Evolutionary conservation across 352 stramenopile species (phyloP).

Genomic region (Salisapilia sapeloensis): DNA sequence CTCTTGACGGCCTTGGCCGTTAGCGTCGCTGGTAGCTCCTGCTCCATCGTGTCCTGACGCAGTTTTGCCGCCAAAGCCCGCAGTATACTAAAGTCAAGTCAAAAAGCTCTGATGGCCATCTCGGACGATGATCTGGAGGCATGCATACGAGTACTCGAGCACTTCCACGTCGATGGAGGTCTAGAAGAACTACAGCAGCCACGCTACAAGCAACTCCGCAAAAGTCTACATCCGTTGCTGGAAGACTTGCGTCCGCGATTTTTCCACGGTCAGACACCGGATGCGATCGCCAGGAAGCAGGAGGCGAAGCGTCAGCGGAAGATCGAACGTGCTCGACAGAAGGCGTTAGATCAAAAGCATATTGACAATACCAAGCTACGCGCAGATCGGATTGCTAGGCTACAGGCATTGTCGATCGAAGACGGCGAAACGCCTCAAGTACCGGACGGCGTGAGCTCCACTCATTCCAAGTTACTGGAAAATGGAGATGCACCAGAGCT

Average conservation of each 20-base stretch:
- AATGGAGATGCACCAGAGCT: constrained; percentile 18
- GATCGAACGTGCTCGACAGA: constrained; percentile 39
- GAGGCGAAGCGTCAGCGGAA: constrained; percentile 51
- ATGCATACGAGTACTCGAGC: constrained; percentile 33
- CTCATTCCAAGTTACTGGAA: constrained; percentile 5
- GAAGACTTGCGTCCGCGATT: constrained; percentile 38
- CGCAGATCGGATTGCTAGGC: constrained; percentile 28
- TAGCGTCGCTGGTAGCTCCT: constrained; percentile 43
- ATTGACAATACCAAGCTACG: constrained; percentile 71
- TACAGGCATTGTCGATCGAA: constrained; percentile 29
- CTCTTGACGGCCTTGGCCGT: constrained; percentile 53
- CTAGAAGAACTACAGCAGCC: constrained; percentile 28
- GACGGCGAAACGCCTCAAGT: constrained; percentile 48
- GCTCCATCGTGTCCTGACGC: constrained; percentile 23
- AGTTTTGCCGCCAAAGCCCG: constrained; percentile 12
- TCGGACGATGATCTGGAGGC: constrained; percentile 29
- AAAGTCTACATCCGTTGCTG: constrained; percentile 36
- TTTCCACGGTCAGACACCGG: constrained; percentile 32
- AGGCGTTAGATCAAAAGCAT: constrained; percentile 55
- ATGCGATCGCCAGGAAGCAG: constrained; percentile 22
- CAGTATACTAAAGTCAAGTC: no score
- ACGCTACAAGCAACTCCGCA: constrained; percentile 45
- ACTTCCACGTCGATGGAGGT: constrained; percentile 25
- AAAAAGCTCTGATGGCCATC: constrained; percentile 10
- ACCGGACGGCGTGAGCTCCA: constrained; percentile 21